Evolutionary conservation across 1,284 basidiomycete genomes (phyloP).

Genomic region (Papiliotrema nemorosa): DNA sequence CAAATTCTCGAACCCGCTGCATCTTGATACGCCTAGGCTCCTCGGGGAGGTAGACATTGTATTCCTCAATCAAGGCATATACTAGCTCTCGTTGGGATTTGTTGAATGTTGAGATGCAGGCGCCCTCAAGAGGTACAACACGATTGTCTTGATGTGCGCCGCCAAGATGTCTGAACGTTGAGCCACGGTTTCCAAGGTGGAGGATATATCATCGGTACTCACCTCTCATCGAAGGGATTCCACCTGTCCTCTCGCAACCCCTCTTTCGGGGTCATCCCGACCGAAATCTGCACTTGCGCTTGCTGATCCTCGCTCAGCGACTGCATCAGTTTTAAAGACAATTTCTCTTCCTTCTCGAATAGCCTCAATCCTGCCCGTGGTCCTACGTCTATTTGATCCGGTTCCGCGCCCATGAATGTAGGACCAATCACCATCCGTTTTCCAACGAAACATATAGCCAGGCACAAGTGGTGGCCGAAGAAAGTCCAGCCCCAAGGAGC

Average conservation of each 20-base stretch:
- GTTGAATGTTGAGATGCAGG: slow-evolving; percentile 30
- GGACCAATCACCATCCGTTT: slow-evolving; percentile 41
- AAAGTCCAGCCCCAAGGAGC: slow-evolving; percentile 42
- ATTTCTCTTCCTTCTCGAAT: slow-evolving; percentile 40
- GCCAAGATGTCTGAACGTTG: slow-evolving; percentile 29
- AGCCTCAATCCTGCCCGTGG: slow-evolving; percentile 36
- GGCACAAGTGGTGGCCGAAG: slow-evolving; percentile 46
- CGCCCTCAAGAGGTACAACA: slow-evolving; percentile 39
- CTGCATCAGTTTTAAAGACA: slow-evolving; percentile 39
- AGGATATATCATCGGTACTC: neutral
- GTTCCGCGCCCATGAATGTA: slow-evolving; percentile 46
- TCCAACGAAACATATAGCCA: slow-evolving; percentile 41
- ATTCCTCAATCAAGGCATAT: slow-evolving; percentile 33
- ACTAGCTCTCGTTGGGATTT: slow-evolving; percentile 27
- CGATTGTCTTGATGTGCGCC: slow-evolving; percentile 45
- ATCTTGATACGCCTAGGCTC: slow-evolving; percentile 29
- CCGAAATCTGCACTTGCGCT: slow-evolving; percentile 31
- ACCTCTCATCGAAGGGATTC: slow-evolving; percentile 46
- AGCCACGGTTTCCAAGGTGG: too few species aligned
- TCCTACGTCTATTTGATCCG: slow-evolving; percentile 43
- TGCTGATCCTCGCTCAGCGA: slow-evolving; percentile 31
- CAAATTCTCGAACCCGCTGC: slow-evolving; percentile 18
- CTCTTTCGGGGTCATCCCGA: slow-evolving; percentile 24
- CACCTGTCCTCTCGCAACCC: slow-evolving; percentile 39
- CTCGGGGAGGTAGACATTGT: slow-evolving; percentile 43